phyloP scores from a whole-genome alignment of 768 basidiomycete genomes.

The Serendipita sp. region DNA sequence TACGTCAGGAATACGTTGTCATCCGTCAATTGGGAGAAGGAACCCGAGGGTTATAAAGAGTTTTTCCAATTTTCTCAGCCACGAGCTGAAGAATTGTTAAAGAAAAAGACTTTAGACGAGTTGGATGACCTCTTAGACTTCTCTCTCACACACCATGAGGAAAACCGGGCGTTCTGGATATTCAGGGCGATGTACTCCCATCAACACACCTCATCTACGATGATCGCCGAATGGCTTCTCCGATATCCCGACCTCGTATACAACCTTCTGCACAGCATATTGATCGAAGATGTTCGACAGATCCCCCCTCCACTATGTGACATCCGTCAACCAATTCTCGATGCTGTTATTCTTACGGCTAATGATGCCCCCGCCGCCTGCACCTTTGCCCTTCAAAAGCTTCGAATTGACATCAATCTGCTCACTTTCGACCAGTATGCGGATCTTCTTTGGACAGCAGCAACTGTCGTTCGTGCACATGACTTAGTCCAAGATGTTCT shows the following conservation, averaged over 20 bases:
- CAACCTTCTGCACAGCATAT: conserved; percentile 31
- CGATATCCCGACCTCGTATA: conserved; percentile 38
- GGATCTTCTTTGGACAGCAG: conserved; percentile 35
- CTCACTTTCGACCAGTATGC: conserved; percentile 30
- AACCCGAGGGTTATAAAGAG: conserved; percentile 21
- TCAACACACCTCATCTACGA: conserved; percentile 18
- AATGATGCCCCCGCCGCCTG: conserved; percentile 38
- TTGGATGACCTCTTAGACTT: conserved; percentile 16
- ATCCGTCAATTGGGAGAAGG: conserved; percentile 17
- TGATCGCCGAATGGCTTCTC: conserved; percentile 29
- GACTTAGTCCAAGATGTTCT: conserved; percentile 43
- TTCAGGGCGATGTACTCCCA: conserved; percentile 26
- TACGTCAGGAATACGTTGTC: conserved; percentile 13
- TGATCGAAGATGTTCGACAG: conserved; percentile 23
- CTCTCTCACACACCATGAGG: conserved; percentile 33
- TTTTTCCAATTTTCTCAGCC: conserved; percentile 17
- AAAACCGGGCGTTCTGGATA: conserved; percentile 36
- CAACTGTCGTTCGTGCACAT: conserved; percentile 34
- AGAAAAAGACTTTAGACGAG: not conserved
- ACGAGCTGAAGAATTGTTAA: conserved; percentile 4
- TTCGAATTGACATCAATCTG: conserved; percentile 27
- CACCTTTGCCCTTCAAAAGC: conserved; percentile 42
- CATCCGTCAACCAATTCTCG: conserved; percentile 21
- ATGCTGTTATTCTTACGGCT: conserved; percentile 36
- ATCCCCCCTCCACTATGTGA: conserved; percentile 18